phyloP scores from a whole-genome alignment of 345 rosid genomes.

The Arabidopsis arenosa region DNA sequence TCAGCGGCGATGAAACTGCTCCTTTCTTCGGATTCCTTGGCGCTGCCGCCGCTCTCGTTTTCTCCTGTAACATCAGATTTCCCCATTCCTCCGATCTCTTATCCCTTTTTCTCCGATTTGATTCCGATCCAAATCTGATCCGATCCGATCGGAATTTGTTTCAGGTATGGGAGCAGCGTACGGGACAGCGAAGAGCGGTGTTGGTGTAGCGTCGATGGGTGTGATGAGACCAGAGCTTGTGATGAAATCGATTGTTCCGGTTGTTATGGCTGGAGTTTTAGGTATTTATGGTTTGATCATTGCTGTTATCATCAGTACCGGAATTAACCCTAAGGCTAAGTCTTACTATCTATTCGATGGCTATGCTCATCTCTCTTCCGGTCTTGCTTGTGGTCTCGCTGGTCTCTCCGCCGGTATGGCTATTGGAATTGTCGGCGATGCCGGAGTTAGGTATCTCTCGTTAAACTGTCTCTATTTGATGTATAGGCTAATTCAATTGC shows the following conservation, averaged over 20 bases:
- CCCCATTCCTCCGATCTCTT: neutral
- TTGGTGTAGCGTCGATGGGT: conserved; percentile 87
- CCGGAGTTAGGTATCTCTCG: conserved; percentile 46
- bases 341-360: conserved; percentile 83
- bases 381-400: conserved; percentile 57
- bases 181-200: conserved; percentile 86
- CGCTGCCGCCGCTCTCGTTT: conserved; percentile 89
- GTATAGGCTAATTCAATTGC: neutral
- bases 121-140: neutral
- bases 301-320: conserved; percentile 83
- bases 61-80: conserved; percentile 63
- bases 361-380: conserved; percentile 76
- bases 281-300: conserved; percentile 85
- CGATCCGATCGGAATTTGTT: neutral
- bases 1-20: conserved; percentile 88
- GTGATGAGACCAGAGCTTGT: conserved; percentile 93
- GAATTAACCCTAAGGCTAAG: conserved; percentile 84
- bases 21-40: conserved; percentile 93
- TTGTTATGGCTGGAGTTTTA: conserved; percentile 88
- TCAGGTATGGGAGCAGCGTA: conserved; percentile 88
- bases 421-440: conserved; percentile 53
- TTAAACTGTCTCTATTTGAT: neutral
- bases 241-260: conserved; percentile 87
- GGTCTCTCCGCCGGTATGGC: conserved; percentile 53
- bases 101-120: neutral